phyloP scores from a whole-genome alignment of 2,329 filamentous ascomycete species.

The Akanthomyces uredinophilus region DNA sequence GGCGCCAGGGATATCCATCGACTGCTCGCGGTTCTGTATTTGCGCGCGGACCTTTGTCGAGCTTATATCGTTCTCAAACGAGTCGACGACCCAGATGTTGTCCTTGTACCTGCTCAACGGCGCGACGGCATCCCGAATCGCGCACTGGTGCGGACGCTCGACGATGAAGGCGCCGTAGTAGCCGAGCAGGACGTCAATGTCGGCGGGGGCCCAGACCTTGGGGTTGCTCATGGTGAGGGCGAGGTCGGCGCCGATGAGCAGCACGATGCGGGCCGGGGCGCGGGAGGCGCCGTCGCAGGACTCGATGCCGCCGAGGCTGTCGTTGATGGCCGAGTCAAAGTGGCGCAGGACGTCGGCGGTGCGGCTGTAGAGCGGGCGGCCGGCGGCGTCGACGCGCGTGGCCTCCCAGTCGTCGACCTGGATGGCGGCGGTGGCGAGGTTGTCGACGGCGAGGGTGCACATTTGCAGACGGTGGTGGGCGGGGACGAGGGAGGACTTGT shows the following conservation, averaged over 20 bases:
- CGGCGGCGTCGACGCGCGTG: conserved; percentile 44
- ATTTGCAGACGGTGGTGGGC: conserved; percentile 52
- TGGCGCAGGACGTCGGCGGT: conserved; percentile 88
- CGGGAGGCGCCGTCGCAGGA: conserved; percentile 62
- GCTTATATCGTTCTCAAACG: conserved; percentile 63
- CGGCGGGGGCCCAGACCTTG: conserved; percentile 75
- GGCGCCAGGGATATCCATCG: conserved; percentile 66
- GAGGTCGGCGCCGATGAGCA: conserved; percentile 74
- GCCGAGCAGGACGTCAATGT: conserved; percentile 82
- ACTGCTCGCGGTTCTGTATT: conserved; percentile 74
- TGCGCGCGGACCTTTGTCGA: conserved; percentile 72
- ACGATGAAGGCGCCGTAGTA: conserved; percentile 80
- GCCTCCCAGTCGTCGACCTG: conserved; percentile 90
- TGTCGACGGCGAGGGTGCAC: conserved; percentile 75
- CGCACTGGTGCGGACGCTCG: conserved; percentile 75
- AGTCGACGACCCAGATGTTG: conserved; percentile 72
- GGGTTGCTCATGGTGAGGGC: conserved; percentile 69
- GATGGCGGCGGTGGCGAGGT: conserved; percentile 60
- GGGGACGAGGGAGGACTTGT: conserved; percentile 34
- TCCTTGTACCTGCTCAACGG: conserved; percentile 76
- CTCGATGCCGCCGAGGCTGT: conserved; percentile 68
- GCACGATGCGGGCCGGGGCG: conserved; percentile 68
- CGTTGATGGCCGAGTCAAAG: conserved; percentile 84
- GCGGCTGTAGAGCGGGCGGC: conserved; percentile 65
- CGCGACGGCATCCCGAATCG: conserved; percentile 82